phyloP scores from a whole-genome alignment of 805 yeast species.

The Lachancea cidri region DNA sequence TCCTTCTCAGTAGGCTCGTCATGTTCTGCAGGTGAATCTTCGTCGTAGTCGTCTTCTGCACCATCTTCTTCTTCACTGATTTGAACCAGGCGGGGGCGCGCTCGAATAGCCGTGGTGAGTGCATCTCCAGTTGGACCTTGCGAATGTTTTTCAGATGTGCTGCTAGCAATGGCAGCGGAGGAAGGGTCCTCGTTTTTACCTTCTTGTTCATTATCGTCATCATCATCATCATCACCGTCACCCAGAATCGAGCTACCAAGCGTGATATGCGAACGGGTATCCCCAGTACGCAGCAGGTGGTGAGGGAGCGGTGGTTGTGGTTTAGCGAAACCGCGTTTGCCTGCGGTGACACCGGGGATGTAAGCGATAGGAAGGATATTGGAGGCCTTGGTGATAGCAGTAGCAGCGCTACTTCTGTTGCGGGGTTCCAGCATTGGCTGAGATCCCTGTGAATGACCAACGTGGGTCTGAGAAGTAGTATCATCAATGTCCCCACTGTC shows the following conservation, averaged over 20 bases:
- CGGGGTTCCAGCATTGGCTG: slow-evolving; percentile 10
- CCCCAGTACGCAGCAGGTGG: slow-evolving; percentile 23
- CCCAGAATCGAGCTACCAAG: slow-evolving; percentile 42
- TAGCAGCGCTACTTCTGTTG: slow-evolving; percentile 45
- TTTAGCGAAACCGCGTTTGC: slow-evolving; percentile 19
- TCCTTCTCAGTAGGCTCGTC: slow-evolving; percentile 1
- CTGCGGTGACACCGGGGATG: slow-evolving; percentile 85
- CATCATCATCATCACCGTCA: slow-evolving; percentile 31
- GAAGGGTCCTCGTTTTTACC: slow-evolving; percentile 20
- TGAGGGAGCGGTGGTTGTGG: slow-evolving; percentile 8
- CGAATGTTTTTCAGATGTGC: slow-evolving; percentile 7
- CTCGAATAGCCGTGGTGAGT: slow-evolving; percentile 61
- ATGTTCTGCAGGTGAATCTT: slow-evolving; percentile 1
- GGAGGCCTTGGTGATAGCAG: slow-evolving; percentile 73
- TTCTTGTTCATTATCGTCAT: slow-evolving; percentile 14
- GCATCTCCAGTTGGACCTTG: not conserved
- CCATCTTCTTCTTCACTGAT: slow-evolving; percentile 22
- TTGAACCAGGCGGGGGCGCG: slow-evolving; percentile 61
- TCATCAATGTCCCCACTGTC: slow-evolving; percentile 12
- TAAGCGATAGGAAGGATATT: slow-evolving; percentile 89
- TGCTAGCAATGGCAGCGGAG: slow-evolving; percentile 1
- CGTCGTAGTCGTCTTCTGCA: slow-evolving; percentile 13
- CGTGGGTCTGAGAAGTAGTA: not conserved
- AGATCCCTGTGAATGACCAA: slow-evolving; percentile 1
- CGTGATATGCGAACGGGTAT: slow-evolving; percentile 32